These are phyloP conservation scores for Teunomyces tritomae DNA, from an alignment of 805 yeast species.

Conservation along the genomic window DNA sequence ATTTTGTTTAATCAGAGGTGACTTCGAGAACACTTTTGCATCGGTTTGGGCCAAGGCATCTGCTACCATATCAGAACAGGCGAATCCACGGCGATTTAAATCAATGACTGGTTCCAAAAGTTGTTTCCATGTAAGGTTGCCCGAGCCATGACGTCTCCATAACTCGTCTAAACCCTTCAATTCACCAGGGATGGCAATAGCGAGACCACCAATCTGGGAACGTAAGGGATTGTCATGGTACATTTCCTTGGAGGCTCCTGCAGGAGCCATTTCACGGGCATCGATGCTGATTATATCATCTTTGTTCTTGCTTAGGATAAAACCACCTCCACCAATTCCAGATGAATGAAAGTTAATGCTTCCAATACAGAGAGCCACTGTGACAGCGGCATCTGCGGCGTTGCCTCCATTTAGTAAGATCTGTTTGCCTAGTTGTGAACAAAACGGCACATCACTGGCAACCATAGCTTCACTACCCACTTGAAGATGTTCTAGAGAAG, in stretches of 20 bases:
- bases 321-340: constrained; percentile 94
- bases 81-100: constrained; percentile 64
- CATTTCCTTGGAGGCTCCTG: constrained; percentile 61
- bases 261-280: constrained; percentile 89
- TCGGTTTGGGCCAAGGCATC: constrained; percentile 26
- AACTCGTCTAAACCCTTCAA: constrained; percentile 74
- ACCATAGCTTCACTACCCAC: constrained; percentile 57
- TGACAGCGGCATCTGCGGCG: constrained; percentile 93
- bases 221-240: constrained; percentile 45
- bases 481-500: constrained; percentile 36
- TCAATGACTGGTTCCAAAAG: constrained; percentile 73
- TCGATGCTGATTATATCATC: constrained; percentile 62
- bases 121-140: constrained; percentile 67
- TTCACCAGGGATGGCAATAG: constrained; percentile 91
- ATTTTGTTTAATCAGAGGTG: constrained; percentile 31
- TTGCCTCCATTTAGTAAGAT: constrained; percentile 60
- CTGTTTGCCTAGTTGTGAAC: constrained; percentile 61
- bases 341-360: constrained; percentile 76
- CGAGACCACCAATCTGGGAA: constrained; percentile 79
- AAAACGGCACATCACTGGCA: constrained; percentile 59
- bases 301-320: constrained; percentile 41
- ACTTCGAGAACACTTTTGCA: constrained; percentile 21
- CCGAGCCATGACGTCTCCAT: constrained; percentile 62
- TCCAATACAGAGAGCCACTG: constrained; percentile 87
- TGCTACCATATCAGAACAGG: constrained; percentile 22